phyloP scores from a whole-genome alignment of 208 protist genomes.

The Vickermania spadyakhi region DNA sequence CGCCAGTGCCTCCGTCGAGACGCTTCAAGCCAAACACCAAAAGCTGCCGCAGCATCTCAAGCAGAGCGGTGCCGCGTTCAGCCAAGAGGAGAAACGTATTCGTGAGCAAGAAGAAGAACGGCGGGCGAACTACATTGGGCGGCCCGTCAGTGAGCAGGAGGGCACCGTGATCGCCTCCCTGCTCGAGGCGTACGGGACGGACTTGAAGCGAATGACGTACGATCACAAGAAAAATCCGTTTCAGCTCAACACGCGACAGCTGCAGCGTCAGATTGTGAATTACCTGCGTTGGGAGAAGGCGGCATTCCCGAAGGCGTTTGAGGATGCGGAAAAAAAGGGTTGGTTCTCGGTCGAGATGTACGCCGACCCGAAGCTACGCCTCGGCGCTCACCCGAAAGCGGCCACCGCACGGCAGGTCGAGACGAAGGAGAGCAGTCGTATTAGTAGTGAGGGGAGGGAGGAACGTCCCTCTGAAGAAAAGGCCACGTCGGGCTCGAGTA shows the following conservation, averaged over 20 bases:
- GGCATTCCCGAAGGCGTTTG: constrained; percentile 56
- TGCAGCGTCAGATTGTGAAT: constrained; percentile 77
- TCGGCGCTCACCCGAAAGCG: constrained; percentile 8
- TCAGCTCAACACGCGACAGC: constrained; percentile 76
- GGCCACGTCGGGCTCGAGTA: too few species aligned
- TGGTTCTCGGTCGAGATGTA: constrained; percentile 65
- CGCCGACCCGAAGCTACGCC: constrained; percentile 40
- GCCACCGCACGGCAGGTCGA: background rate
- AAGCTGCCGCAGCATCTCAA: constrained; percentile 31
- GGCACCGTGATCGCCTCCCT: constrained; percentile 58
- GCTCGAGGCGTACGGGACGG: constrained; percentile 54
- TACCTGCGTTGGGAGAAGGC: constrained; percentile 75
- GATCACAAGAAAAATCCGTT: constrained; percentile 77
- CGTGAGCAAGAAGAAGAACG: constrained; percentile 15
- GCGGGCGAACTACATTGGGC: constrained; percentile 30
- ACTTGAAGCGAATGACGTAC: constrained; percentile 76
- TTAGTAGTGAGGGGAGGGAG: too few species aligned
- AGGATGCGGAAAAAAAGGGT: constrained; percentile 60
- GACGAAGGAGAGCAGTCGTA: background rate
- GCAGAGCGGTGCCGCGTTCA: constrained; percentile 26
- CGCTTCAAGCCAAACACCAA: constrained; percentile 4
- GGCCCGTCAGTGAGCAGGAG: constrained; percentile 72
- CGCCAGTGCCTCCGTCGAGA: constrained; percentile 21
- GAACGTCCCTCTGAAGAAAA: too few species aligned
- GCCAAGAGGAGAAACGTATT: constrained; percentile 41